Evolutionary conservation across 2,329 filamentous ascomycete species (phyloP), one percentile per base, ranked within the genome.

Genomic region (Zasmidium angulare): DNA sequence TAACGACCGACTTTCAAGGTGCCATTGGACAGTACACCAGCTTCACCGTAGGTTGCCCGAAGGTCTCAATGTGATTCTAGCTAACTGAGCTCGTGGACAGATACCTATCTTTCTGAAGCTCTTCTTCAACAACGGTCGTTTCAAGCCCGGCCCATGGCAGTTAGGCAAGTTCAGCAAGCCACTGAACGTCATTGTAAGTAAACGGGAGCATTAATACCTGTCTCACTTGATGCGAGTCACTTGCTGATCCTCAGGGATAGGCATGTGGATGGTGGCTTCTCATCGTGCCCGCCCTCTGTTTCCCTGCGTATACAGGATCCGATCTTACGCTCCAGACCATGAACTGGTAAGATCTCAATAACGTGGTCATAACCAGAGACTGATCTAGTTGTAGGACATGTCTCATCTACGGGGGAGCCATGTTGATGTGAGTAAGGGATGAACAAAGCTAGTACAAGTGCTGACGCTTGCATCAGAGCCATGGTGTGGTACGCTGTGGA

Each of bases 251-350:
- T n/a, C n/a, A n/a, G n/a, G n/a, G n/a, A n/a, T n/a, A 29, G 26
- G 69, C 71, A 7, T 60, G 66, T 24, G 61, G 57, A 9, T 72
- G 68, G 68, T 69, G 69, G 63, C 63, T 68, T 24, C 36, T 72
- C n/a, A 71, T 73, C 40, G 59, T 67, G 24, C 71, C 71, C 6
- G 67, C 68, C 1, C 59, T 73, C 1, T 73, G 71, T 59, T 73
- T 72, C 58, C 71, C 71, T 1, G 66, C 69, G 0, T 66, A 65
- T 23, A 71, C 67, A 53, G 69, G 70, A 19, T 58, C 46, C 12
- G 69, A 71, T 53, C 50, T 74, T 6, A 71, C 58, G 12, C 59
- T 55, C 4, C 50, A 68, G 24, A 72, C 65, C 23, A 74, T 73
- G 72, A 74, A 74, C 50, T 73, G 68, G 65, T 59, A 50, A 4